Base-by-base conservation (phyloP, 2,329 filamentous ascomycete genomes). In the Clathrospora elynae region DNA sequence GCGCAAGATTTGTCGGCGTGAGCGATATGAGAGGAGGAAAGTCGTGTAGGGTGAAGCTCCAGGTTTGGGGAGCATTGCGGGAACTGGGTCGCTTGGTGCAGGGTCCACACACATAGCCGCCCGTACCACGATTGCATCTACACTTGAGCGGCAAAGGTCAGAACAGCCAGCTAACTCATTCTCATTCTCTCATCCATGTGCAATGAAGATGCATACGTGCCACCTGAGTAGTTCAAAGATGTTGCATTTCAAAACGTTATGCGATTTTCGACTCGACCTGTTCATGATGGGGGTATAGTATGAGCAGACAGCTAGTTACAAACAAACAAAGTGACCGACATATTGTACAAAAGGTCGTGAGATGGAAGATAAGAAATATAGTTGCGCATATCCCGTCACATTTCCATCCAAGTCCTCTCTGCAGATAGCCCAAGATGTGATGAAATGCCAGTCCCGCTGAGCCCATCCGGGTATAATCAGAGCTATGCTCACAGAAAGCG, bases 401-500 rank as follows among this genome's bases (percentile, higher is more conserved):
- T 36, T 19, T 35, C 26, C 41, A 23, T 34, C 28, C 30, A 35
- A 20, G 44, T 45, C 28, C 37, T 23, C 31, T 33, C 20, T 33
- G 33, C 28, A 45, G 30, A 37, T 44, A 35, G 32, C 42, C 34
- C 40, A 41, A 45, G 25, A 48, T 41, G 25, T 22, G 42, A 43
- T 54, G 37, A 40, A 46, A 64, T 57, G 59, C 60, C 61, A 51
- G 48, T 49, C 48, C 49, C 47, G 35, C 49, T 49, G 41, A 50
- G 49, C 10, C 39, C 51, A 47, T 55, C 51, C 47, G 45, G 50
- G 51, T 41, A 42, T 49, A 57, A 59, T 50, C 53, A 57, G 51
- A 57, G 36, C 46, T 43, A 58, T 63, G 61, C 62, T 57, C 52
- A 53, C 57, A 57, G 51, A 59, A 48, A 32, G 59, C 55, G 53